Percentiles rank a stretch among this genome's conserved stretches.
These are phyloP conservation scores for Mycena belliarum DNA, from an alignment of 768 basidiomycete genomes.

Conservation along the genomic window DNA sequence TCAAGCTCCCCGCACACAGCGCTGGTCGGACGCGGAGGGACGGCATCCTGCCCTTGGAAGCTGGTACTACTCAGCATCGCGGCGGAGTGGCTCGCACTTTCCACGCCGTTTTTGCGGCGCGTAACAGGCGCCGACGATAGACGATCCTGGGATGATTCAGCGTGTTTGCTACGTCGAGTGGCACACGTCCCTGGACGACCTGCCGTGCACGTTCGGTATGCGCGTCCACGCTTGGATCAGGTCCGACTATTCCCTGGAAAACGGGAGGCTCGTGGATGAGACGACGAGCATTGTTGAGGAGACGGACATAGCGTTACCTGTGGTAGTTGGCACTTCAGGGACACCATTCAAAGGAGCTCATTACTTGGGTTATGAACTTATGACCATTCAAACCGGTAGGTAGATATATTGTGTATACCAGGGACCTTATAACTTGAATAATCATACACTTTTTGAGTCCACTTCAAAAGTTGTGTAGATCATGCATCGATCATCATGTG, in stretches of 20 bases:
- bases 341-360: background rate
- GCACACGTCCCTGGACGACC: background rate
- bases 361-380: too few species aligned
- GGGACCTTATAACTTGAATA: too few species aligned
- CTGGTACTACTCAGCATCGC: background rate
- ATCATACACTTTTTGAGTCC: too few species aligned
- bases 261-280: background rate
- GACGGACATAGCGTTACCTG: background rate
- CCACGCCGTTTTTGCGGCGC: background rate
- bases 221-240: background rate
- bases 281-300: background rate
- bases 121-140: background rate
- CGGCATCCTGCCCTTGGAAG: background rate
- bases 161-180: background rate
- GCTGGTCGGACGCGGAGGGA: background rate
- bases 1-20: background rate
- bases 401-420: too few species aligned
- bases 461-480: too few species aligned
- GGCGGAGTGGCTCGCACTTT: background rate
- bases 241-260: background rate
- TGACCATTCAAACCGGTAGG: too few species aligned
- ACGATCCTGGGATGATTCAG: background rate
- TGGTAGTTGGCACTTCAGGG: background rate
- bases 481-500: background rate
- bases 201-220: background rate